phyloP scores from a whole-genome alignment of 1,284 basidiomycete species.

The Moesziomyces sp. region DNA sequence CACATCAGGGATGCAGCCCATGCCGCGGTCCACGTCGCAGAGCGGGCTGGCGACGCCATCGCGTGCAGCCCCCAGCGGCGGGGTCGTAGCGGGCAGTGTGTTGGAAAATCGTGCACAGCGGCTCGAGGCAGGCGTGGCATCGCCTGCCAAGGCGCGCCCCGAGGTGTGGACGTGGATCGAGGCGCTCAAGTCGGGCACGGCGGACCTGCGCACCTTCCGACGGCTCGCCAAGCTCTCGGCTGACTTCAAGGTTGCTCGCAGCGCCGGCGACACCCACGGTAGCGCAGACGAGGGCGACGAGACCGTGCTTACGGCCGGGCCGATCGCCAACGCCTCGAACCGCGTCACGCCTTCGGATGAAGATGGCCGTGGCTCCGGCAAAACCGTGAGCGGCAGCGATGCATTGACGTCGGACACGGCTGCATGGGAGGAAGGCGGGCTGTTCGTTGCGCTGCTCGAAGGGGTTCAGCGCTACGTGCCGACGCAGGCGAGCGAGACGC shows the following conservation, averaged over 20 bases:
- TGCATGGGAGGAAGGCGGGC: constrained; percentile 37
- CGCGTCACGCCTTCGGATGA: neutral
- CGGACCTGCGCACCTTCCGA: constrained; percentile 39
- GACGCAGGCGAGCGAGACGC: neutral
- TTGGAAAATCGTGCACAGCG: constrained; percentile 38
- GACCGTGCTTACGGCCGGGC: constrained; percentile 18
- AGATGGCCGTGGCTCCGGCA: neutral
- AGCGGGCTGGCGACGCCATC: constrained; percentile 16
- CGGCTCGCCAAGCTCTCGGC: constrained; percentile 36
- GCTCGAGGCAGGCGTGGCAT: constrained; percentile 19
- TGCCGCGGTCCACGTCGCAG: constrained; percentile 22
- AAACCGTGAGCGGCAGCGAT: neutral
- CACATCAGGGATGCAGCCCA: constrained; percentile 2
- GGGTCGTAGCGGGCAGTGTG: neutral
- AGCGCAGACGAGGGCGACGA: constrained; percentile 28
- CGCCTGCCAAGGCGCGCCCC: constrained; percentile 48
- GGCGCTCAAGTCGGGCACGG: constrained; percentile 21
- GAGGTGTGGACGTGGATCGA: constrained; percentile 47
- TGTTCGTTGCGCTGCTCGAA: constrained; percentile 24
- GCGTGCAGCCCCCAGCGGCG: neutral
- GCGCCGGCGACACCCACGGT: constrained; percentile 3
- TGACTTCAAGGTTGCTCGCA: constrained; percentile 39
- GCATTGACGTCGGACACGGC: constrained; percentile 7
- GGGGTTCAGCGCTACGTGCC: constrained; percentile 25
- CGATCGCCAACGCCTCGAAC: constrained; percentile 8